phyloP scores from a whole-genome alignment of 169 alveolate genomes.

The Plasmodium adleri region DNA sequence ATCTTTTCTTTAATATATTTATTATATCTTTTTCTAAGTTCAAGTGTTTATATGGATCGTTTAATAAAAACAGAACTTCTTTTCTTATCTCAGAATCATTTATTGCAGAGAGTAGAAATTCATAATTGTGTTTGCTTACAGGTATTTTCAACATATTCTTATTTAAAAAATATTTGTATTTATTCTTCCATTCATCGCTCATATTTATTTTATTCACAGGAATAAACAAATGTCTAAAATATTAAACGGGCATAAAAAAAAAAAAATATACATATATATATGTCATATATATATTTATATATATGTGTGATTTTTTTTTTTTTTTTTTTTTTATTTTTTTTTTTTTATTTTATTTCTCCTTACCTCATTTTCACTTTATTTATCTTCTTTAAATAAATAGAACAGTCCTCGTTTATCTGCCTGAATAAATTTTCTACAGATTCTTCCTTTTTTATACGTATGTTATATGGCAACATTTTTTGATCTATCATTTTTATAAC shows the following conservation, averaged over 20 bases:
- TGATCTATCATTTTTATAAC: slow-evolving; percentile 2
- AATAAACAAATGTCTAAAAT: slow-evolving; percentile 24
- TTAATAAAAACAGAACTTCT: slow-evolving; percentile 31
- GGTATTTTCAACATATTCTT: slow-evolving; percentile 59
- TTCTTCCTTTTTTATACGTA: slow-evolving; percentile 29
- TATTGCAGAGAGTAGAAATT: slow-evolving; percentile 27
- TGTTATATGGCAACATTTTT: slow-evolving; percentile 38
- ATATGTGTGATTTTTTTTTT: neutral
- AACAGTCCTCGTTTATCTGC: slow-evolving; percentile 11
- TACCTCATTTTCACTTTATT: slow-evolving; percentile 37
- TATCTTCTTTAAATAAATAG: slow-evolving; percentile 35
- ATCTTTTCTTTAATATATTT: slow-evolving; percentile 70
- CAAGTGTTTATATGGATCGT: slow-evolving; percentile 39
- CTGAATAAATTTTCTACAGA: slow-evolving; percentile 23
- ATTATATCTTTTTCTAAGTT: slow-evolving; percentile 41
- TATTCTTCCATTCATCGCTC: slow-evolving; percentile 59
- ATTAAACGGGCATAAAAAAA: no score
- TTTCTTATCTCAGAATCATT: slow-evolving; percentile 23
- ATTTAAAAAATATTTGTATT: slow-evolving; percentile 33
- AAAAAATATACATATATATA: neutral
- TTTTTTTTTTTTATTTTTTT: no score
- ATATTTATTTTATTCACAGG: slow-evolving; percentile 47
- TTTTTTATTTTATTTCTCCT: neutral
- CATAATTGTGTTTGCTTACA: slow-evolving; percentile 68
- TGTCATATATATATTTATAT: neutral